These are phyloP conservation scores for Raphidocelis subcapitata DNA, from an alignment of 139 green algal genomes.

Conservation along the genomic window DNA sequence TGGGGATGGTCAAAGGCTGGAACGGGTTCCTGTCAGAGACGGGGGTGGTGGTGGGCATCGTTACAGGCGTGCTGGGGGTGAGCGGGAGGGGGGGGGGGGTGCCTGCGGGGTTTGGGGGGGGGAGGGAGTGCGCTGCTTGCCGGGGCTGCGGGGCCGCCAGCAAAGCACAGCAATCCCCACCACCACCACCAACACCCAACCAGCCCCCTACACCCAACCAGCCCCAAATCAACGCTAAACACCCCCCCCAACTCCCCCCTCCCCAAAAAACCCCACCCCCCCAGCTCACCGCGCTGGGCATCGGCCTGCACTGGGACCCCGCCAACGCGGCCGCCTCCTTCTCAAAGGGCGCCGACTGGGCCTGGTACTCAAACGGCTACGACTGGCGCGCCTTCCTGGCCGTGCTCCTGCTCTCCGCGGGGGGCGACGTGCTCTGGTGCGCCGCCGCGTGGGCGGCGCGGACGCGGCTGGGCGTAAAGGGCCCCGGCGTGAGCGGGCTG, in stretches of 20 bases:
- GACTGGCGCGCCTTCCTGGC: slow-evolving; percentile 52
- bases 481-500: slow-evolving; percentile 16
- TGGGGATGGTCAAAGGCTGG: slow-evolving; percentile 24
- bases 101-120: neutral
- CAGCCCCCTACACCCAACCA: neutral
- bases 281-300: slow-evolving; percentile 17
- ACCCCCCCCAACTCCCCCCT: no score
- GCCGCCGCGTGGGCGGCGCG: neutral
- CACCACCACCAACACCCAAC: neutral
- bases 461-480: neutral
- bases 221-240: neutral
- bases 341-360: slow-evolving; percentile 5
- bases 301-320: slow-evolving; percentile 13
- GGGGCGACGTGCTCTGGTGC: slow-evolving; percentile 18
- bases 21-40: slow-evolving; percentile 34
- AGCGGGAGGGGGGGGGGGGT: no score
- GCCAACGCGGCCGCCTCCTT: slow-evolving; percentile 4
- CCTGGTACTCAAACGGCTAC: slow-evolving; percentile 30
- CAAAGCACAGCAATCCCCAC: neutral
- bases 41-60: slow-evolving; percentile 7
- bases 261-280: neutral
- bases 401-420: slow-evolving; percentile 32
- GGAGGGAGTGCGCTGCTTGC: neutral
- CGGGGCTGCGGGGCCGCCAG: no score
- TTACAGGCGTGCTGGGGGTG: neutral